Evolutionary conservation across 2,329 filamentous ascomycete genomes (phyloP), one percentile per base, ranked within the genome.

Genomic region (Phyllosticta citribraziliensis): DNA sequence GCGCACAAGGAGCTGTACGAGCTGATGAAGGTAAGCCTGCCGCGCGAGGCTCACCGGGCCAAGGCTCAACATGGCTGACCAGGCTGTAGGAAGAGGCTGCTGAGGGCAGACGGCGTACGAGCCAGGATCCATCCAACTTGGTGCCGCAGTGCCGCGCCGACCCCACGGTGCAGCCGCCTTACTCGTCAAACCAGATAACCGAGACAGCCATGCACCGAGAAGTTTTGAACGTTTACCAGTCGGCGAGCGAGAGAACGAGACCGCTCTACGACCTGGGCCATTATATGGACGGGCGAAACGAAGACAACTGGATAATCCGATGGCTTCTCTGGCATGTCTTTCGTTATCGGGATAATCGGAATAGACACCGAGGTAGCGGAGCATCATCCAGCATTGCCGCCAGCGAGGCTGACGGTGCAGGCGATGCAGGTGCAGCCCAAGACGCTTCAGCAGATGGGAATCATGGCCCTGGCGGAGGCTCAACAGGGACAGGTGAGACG

Each of bases 301-400:
- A 78, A 64, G 75, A 76, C 64, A 80, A 80, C 60, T 80, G 78
- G 78, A 75, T 80, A 47, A 78, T 78, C 30, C 70, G 75, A n/a
- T 80, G 78, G 78, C 76, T 77, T 64, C 71, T 80, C 5, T 80
- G 78, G 78, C 78, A 80, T 65, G 76, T 78, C 62, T 80, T 80
- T 64, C 75, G 78, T n/a, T 79, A 77, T 64, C 68, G 72, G 24
- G 73, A 76, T 64, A 73, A 76, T 63, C 74, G 78, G 61, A 63
- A 64, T 33, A 55, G 64, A 51, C 58, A 63, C 52, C 58, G 57
- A 56, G 60, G 60, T 60, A 60, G 58, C 54, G 58, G 58, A 55
- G 58, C 58, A 56, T 60, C 58, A 54, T 60, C 58, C 58, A 60
- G 58, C 58, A 47, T 60, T 53, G 52, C 58, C 55, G 52, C 58